Evolutionary conservation across 1,139 yeast genomes (phyloP).

Genomic region (Yamadazyma spencermartinsiae): DNA sequence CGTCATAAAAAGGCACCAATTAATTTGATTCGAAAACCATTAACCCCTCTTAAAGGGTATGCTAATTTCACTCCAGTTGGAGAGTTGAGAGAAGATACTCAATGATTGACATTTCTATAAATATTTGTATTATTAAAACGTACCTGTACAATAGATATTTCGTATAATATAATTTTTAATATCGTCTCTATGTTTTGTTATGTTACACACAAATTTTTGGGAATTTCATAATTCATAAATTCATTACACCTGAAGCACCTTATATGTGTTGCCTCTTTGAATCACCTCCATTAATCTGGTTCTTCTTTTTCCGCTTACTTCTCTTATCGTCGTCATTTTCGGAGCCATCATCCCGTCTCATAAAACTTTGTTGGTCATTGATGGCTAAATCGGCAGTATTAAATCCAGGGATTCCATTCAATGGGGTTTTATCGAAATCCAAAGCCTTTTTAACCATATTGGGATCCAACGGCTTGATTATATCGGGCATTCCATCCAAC

Average conservation of each 20-base stretch:
- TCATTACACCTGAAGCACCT: constrained; percentile 1
- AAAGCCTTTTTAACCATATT: constrained; percentile 52
- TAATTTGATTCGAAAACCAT: constrained; percentile 14
- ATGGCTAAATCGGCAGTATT: constrained; percentile 69
- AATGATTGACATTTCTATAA: background rate
- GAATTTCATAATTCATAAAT: background rate
- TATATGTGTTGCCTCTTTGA: constrained; percentile 41
- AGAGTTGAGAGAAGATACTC: constrained; percentile 12
- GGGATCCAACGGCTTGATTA: constrained; percentile 51
- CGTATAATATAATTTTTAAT: background rate
- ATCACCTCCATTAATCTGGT: constrained; percentile 27
- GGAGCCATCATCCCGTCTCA: constrained; percentile 44
- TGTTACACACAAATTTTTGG: background rate
- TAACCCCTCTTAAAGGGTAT: constrained; percentile 29
- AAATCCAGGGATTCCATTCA: constrained; percentile 78
- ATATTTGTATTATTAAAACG: background rate
- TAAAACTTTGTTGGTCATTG: constrained; percentile 48
- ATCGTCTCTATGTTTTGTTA: background rate
- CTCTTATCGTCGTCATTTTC: constrained; percentile 40
- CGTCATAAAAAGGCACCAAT: constrained; percentile 17
- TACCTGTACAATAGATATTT: background rate
- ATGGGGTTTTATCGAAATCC: constrained; percentile 66
- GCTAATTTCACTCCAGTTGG: constrained; percentile 24
- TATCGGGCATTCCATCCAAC: constrained; percentile 37
- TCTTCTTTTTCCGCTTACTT: constrained; percentile 34